phyloP scores from a whole-genome alignment of 768 basidiomycete species.

The Mycena crocata region DNA sequence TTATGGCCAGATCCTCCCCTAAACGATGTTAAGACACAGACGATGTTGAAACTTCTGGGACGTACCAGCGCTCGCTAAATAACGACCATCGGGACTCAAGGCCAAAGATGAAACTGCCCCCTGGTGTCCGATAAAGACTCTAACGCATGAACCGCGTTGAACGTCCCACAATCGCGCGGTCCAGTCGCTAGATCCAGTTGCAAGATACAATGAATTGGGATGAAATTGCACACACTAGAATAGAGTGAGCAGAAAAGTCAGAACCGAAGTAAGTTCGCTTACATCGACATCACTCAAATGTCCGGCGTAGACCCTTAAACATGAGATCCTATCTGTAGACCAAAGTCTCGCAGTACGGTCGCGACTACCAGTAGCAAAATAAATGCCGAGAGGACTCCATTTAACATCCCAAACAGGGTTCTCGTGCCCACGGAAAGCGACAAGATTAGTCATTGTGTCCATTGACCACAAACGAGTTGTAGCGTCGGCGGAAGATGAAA shows the following conservation, averaged over 20 bases:
- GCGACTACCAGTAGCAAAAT: constrained; percentile 95
- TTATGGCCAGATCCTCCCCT: constrained; percentile 94
- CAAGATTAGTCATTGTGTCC: constrained; percentile 93
- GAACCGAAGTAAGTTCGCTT: constrained; percentile 47
- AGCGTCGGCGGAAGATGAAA: constrained; percentile 93
- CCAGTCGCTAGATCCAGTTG: constrained; percentile 96
- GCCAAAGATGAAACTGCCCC: constrained; percentile 88
- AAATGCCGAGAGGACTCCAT: constrained; percentile 98
- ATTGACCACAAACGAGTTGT: constrained; percentile 94
- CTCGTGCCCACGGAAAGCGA: constrained; percentile 94
- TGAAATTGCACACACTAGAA: constrained; percentile 93
- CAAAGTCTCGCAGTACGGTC: constrained; percentile 96
- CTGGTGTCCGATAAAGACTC: constrained; percentile 96
- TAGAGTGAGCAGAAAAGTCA: constrained; percentile 12
- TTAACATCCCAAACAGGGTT: constrained; percentile 99
- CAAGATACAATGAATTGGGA: constrained; percentile 96
- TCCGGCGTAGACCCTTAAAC: constrained; percentile 92
- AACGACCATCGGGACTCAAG: constrained; percentile 93
- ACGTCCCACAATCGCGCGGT: constrained; percentile 98
- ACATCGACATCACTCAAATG: constrained; percentile 98
- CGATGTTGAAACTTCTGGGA: constrained; percentile 8
- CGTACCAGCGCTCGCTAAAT: constrained; percentile 89
- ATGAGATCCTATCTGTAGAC: constrained; percentile 91
- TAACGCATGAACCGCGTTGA: constrained; percentile 92
- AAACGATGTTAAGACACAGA: neutral